These are phyloP conservation scores for Nicotiana rustica DNA, from an alignment of 305 asterid genomes.

Conservation along the genomic window DNA sequence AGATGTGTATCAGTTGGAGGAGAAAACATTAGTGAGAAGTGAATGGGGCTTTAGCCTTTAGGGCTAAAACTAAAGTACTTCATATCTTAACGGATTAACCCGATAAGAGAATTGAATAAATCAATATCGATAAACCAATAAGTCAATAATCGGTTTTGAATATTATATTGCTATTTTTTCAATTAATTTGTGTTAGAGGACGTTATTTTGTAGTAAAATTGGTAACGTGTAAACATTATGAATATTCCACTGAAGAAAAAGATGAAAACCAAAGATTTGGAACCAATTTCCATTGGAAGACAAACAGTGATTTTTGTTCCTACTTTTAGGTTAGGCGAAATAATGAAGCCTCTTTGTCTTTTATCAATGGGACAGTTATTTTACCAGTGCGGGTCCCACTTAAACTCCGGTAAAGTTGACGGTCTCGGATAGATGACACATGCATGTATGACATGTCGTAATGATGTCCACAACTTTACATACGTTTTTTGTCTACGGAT, in stretches of 20 bases:
- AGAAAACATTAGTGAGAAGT: not conserved
- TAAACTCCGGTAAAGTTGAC: not conserved
- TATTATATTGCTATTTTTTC: not conserved
- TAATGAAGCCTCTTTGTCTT: not conserved
- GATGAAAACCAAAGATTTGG: not conserved
- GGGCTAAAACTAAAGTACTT: too few relatives aligned
- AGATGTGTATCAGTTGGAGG: not conserved
- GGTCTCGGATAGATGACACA: not conserved
- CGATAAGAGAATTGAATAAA: too few relatives aligned
- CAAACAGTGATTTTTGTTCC: not conserved
- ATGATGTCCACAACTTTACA: not conserved
- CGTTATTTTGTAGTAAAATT: not conserved
- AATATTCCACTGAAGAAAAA: too few relatives aligned
- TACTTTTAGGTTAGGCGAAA: conserved; percentile 3
- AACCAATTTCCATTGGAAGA: not conserved
- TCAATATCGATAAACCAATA: too few relatives aligned
- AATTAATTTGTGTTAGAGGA: too few relatives aligned
- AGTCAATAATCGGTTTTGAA: too few relatives aligned
- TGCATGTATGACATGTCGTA: not conserved
- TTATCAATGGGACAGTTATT: not conserved
- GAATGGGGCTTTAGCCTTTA: too few relatives aligned
- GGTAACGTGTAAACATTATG: not conserved
- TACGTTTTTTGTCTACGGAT: not conserved
- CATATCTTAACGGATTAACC: too few relatives aligned
- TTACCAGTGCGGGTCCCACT: not conserved